Conservation (phyloP, 345 rosid genomes). For the Gossypium stocksii region DNA sequence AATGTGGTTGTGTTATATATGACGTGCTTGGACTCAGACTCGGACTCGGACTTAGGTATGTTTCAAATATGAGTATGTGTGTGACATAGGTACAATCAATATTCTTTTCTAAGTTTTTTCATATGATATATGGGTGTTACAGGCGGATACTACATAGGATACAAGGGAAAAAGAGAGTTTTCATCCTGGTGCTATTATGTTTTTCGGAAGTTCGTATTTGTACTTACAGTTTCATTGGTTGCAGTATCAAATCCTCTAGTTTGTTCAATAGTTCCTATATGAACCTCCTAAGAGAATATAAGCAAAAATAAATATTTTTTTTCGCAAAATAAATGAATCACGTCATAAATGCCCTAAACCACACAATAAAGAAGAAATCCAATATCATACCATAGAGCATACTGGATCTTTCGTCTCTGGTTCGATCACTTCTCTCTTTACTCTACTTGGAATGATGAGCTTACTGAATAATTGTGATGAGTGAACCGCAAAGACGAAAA, state of each 20-base stretch:
- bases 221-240: slow-evolving; percentile 45
- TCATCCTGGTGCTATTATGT: neutral
- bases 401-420: slow-evolving; percentile 8
- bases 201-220: slow-evolving; percentile 37
- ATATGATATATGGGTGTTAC: too few species aligned
- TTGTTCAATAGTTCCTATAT: slow-evolving; percentile 47
- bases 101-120: too few species aligned
- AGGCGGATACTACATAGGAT: neutral
- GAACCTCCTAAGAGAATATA: slow-evolving; percentile 43
- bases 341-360: neutral
- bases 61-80: neutral
- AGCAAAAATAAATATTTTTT: neutral
- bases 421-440: slow-evolving; percentile 17
- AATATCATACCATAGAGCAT: neutral
- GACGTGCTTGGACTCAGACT: neutral
- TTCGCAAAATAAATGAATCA: neutral
- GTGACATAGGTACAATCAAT: too few species aligned
- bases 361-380: neutral
- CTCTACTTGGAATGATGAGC: slow-evolving; percentile 11
- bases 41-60: neutral
- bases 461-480: neutral
- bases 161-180: neutral
- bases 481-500: neutral
- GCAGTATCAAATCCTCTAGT: slow-evolving; percentile 46
- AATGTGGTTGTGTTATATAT: neutral